A percentile compares a stretch with the other conserved stretches of the same genome.
Evolutionary conservation across 345 rosid genomes (phyloP).

Genomic region (Gossypium herbaceum): DNA sequence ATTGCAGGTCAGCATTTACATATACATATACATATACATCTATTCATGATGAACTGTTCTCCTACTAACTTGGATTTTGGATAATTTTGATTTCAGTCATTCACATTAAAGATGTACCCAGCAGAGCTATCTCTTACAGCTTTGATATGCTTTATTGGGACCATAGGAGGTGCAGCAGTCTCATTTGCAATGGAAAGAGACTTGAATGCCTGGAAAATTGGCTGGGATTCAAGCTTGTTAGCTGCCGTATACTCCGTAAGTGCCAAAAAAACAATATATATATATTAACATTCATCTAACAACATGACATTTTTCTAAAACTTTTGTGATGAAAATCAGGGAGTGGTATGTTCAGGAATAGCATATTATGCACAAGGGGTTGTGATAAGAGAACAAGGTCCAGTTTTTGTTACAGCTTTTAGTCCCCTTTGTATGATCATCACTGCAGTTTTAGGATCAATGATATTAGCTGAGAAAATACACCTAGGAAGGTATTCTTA

Average conservation of each 20-base stretch:
- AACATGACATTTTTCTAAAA: background rate
- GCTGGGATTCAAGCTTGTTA: conserved; percentile 67
- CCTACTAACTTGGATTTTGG: background rate
- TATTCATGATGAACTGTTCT: background rate
- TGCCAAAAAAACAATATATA: background rate
- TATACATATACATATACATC: background rate
- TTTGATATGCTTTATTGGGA: conserved; percentile 67
- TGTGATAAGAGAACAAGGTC: conserved; percentile 63
- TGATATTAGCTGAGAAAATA: conserved; percentile 61
- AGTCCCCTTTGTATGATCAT: conserved; percentile 87
- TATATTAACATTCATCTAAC: too few relatives aligned
- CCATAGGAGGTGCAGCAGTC: conserved; percentile 49
- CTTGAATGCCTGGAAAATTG: conserved; percentile 64
- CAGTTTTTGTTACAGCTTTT: conserved; percentile 76
- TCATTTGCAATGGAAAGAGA: conserved; percentile 67
- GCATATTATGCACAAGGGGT: conserved; percentile 80
- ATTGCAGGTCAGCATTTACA: conserved; percentile 53
- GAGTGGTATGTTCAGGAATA: conserved; percentile 83
- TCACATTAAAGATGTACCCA: conserved; percentile 77
- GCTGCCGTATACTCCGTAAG: conserved; percentile 81
- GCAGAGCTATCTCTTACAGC: conserved; percentile 83
- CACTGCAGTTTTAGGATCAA: conserved; percentile 62
- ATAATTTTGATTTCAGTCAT: conserved; percentile 39
- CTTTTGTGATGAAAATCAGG: conserved; percentile 34
- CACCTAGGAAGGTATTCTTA: conserved; percentile 79